Percentiles rank a stretch among this genome's conserved stretches.
phyloP scores from a whole-genome alignment of 176 grass and related monocot species.

The Canna indica region DNA sequence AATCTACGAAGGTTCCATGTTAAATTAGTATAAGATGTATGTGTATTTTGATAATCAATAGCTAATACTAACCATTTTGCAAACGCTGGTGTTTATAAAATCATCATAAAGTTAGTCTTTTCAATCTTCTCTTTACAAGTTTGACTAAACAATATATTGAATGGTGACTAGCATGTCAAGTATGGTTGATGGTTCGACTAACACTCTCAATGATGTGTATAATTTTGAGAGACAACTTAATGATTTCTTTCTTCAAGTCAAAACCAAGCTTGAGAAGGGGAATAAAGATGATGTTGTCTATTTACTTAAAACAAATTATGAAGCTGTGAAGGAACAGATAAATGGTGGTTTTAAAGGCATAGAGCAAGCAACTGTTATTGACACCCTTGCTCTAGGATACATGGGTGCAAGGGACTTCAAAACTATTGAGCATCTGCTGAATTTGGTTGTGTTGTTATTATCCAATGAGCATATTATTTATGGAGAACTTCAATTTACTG shows the following conservation, averaged over 20 bases:
- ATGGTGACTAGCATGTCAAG: slow-evolving; percentile 20
- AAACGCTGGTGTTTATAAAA: background rate
- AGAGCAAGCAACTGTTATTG: slow-evolving; percentile 34
- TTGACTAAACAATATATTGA: background rate
- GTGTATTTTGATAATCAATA: background rate
- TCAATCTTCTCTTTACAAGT: slow-evolving; percentile 4
- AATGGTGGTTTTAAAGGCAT: slow-evolving; percentile 25
- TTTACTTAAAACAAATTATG: slow-evolving; percentile 33
- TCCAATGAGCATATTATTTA: background rate
- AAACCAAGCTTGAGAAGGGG: slow-evolving; percentile 16
- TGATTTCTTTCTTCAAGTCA: slow-evolving; percentile 33
- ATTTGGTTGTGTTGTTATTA: slow-evolving; percentile 15
- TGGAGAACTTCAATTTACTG: background rate
- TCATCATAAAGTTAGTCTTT: background rate
- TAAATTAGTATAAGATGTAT: background rate
- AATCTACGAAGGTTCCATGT: background rate
- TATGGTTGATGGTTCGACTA: slow-evolving; percentile 23
- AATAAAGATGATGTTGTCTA: slow-evolving; percentile 25
- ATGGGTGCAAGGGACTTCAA: slow-evolving; percentile 12
- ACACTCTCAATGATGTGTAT: slow-evolving; percentile 8
- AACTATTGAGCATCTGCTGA: slow-evolving; percentile 19
- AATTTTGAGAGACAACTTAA: slow-evolving; percentile 22
- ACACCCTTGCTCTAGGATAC: slow-evolving; percentile 37
- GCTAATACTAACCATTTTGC: background rate
- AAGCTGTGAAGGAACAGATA: slow-evolving; percentile 29